Conservation (phyloP, 75 land plant genomes). For the Selaginella moellendorffii region DNA sequence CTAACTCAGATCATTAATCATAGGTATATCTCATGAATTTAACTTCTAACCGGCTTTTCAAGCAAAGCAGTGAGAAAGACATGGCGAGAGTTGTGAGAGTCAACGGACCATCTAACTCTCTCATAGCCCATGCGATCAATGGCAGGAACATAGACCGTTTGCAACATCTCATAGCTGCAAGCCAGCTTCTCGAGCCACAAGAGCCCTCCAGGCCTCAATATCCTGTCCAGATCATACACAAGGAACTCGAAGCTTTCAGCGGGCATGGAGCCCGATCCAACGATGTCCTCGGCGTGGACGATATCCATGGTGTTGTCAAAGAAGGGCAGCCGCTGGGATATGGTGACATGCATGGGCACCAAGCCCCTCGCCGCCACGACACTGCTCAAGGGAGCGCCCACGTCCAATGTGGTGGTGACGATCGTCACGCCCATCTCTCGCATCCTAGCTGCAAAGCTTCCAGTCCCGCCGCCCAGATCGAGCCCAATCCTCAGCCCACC, state of each 20-base stretch:
- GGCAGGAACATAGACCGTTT: not conserved
- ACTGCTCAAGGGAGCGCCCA: not conserved
- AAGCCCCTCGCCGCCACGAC: not conserved
- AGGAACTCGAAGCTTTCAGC: not conserved
- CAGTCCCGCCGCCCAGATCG: constrained; percentile 3
- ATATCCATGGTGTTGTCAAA: constrained; percentile 1
- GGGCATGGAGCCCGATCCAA: not conserved
- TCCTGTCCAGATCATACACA: constrained; percentile 1
- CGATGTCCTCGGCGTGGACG: not conserved
- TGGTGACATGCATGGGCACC: constrained; percentile 2
- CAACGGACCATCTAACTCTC: constrained; percentile 1
- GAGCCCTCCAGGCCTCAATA: not conserved
- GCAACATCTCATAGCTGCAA: not conserved
- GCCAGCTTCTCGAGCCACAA: not conserved
- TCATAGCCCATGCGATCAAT: not conserved
- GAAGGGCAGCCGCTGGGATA: not conserved
- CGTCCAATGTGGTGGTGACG: constrained; percentile 1
- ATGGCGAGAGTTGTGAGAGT: not conserved
- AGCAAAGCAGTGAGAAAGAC: constrained; percentile 4
- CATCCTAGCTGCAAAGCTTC: constrained; percentile 2
- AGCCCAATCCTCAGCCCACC: not conserved
- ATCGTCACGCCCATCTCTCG: not conserved
- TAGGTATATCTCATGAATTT: too few relatives aligned
- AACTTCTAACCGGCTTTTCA: not conserved
- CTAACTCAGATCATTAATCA: too few relatives aligned